phyloP scores from a whole-genome alignment of 2,329 filamentous ascomycete species.

The Penicillium expansum region DNA sequence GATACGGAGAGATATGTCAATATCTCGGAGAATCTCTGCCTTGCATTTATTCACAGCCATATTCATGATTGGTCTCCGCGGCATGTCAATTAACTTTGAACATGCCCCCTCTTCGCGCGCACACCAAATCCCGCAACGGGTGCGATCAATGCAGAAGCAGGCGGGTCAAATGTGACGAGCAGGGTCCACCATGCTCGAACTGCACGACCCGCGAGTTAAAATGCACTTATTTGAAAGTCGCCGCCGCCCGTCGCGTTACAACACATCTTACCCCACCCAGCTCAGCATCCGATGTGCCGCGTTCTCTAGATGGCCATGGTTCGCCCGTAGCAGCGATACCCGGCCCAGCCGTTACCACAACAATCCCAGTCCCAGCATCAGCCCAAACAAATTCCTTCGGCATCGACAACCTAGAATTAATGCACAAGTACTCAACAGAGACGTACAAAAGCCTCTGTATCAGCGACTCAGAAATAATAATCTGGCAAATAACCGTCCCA shows the following conservation, averaged over 20 bases:
- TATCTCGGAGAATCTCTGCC: background rate
- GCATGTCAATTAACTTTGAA: background rate
- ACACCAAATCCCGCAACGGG: slow-evolving; percentile 26
- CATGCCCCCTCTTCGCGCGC: slow-evolving; percentile 18
- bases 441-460: slow-evolving; percentile 43
- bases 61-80: slow-evolving; percentile 3
- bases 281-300: background rate
- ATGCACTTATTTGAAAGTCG: slow-evolving; percentile 24
- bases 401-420: slow-evolving; percentile 46
- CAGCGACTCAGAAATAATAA: slow-evolving; percentile 22
- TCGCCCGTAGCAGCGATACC: background rate
- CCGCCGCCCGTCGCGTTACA: slow-evolving; percentile 6
- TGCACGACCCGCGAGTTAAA: slow-evolving; percentile 27
- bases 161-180: slow-evolving; percentile 33
- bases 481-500: slow-evolving; percentile 38
- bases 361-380: background rate
- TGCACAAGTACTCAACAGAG: slow-evolving; percentile 49
- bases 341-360: background rate
- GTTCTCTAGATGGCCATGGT: background rate
- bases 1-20: background rate
- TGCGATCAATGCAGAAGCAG: slow-evolving; percentile 23
- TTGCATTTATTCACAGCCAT: background rate
- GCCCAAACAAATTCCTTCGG: slow-evolving; percentile 1
- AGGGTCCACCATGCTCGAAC: slow-evolving; percentile 31
- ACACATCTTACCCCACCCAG: background rate